Conservation (phyloP, 2,329 filamentous ascomycete species). For the Chlorencoelia australis region DNA sequence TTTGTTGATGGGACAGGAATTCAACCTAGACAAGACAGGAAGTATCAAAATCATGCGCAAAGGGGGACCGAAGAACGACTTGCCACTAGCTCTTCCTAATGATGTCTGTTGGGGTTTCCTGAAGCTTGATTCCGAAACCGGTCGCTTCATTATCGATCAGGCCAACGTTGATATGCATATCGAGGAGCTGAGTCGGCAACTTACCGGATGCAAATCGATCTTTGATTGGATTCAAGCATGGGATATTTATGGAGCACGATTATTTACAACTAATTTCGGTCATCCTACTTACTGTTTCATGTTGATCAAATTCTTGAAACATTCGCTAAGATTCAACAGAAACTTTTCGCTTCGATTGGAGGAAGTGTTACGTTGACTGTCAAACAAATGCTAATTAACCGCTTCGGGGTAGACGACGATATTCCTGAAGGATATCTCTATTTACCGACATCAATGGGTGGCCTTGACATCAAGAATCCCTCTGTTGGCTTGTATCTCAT, state of each 20-base stretch:
- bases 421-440: constrained; percentile 32
- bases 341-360: constrained; percentile 33
- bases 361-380: constrained; percentile 37
- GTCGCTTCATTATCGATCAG: constrained; percentile 44
- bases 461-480: constrained; percentile 30
- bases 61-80: constrained; percentile 8
- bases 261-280: constrained; percentile 47
- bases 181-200: constrained; percentile 42
- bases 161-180: constrained; percentile 43
- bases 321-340: constrained; percentile 39
- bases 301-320: constrained; percentile 43
- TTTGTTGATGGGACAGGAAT: constrained; percentile 41
- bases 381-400: constrained; percentile 36
- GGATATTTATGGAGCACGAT: constrained; percentile 45
- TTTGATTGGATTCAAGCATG: constrained; percentile 50
- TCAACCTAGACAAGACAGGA: constrained; percentile 49
- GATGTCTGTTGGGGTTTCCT: constrained; percentile 51
- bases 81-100: constrained; percentile 31
- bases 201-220: constrained; percentile 41
- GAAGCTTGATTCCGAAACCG: constrained; percentile 36
- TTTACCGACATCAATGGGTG: constrained; percentile 30
- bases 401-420: constrained; percentile 32
- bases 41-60: constrained; percentile 31
- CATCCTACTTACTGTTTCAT: constrained; percentile 44
- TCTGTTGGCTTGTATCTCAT: constrained; percentile 27